Percentiles rank a stretch among this genome's conserved stretches.
Evolutionary conservation across 192 early-diverging fungal genomes (phyloP).

Genomic region (Thoreauomyces humboldtii): DNA sequence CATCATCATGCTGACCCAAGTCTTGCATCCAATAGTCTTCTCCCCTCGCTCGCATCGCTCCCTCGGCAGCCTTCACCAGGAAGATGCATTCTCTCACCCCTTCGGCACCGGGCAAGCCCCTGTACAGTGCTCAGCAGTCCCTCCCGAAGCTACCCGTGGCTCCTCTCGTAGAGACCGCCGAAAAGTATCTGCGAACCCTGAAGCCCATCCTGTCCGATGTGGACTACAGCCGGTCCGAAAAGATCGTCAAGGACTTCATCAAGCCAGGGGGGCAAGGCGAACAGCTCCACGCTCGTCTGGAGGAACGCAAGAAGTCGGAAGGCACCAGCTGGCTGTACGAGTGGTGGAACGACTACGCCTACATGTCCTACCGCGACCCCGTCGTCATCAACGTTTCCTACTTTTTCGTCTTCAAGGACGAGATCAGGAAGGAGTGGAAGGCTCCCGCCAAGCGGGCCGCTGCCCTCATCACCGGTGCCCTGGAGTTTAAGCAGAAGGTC

Average conservation of each 20-base stretch:
- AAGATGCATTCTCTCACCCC: slow-evolving; percentile 26
- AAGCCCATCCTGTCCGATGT: slow-evolving; percentile 63
- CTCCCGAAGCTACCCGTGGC: slow-evolving; percentile 92
- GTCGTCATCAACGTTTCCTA: slow-evolving; percentile 96
- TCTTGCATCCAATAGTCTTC: too few relatives aligned
- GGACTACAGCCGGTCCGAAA: slow-evolving; percentile 69
- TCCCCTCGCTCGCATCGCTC: too few relatives aligned
- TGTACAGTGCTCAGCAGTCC: slow-evolving; percentile 30
- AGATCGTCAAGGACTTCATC: slow-evolving; percentile 73
- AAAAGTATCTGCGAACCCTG: slow-evolving; percentile 78
- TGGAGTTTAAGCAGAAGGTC: slow-evolving; percentile 82
- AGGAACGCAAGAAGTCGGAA: slow-evolving; percentile 69
- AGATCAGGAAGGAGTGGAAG: slow-evolving; percentile 62
- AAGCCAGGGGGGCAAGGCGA: slow-evolving; percentile 77
- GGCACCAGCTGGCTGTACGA: slow-evolving; percentile 87
- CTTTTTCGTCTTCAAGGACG: slow-evolving; percentile 93
- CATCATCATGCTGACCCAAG: too few relatives aligned
- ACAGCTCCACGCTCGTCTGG: slow-evolving; percentile 80
- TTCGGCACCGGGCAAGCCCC: slow-evolving; percentile 26
- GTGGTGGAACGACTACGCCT: slow-evolving; percentile 97
- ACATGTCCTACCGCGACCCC: slow-evolving; percentile 91
- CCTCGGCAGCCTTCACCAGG: too few relatives aligned
- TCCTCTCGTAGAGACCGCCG: slow-evolving; percentile 73
- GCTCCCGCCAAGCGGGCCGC: slow-evolving; percentile 83
- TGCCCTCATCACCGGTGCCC: slow-evolving; percentile 80